Evolutionary conservation across 2,329 filamentous ascomycete species (phyloP).

Genomic region (Truncatella angustata): DNA sequence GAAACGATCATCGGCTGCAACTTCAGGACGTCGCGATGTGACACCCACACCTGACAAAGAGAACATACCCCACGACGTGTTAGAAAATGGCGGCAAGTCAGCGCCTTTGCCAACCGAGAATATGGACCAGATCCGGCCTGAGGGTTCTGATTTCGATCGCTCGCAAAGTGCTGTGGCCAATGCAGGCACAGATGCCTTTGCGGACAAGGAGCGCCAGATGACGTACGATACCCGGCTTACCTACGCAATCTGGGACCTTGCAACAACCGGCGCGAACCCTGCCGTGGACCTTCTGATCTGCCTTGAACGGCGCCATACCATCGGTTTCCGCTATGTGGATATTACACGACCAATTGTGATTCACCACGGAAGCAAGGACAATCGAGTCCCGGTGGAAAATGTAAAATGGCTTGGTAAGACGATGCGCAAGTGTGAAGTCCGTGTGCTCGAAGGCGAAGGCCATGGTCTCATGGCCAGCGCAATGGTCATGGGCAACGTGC

Average conservation of each 20-base stretch:
- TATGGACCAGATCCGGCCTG: conserved; percentile 45
- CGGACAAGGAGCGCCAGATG: conserved; percentile 69
- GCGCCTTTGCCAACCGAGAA: conserved; percentile 39
- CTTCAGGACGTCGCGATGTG: conserved; percentile 30
- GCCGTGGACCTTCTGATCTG: conserved; percentile 92
- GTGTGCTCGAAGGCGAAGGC: conserved; percentile 85
- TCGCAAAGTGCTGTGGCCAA: conserved; percentile 37
- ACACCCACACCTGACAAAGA: conserved; percentile 48
- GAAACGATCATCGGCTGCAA: conserved; percentile 48
- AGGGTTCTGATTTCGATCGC: conserved; percentile 19
- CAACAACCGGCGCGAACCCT: conserved; percentile 88
- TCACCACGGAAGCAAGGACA: conserved; percentile 88
- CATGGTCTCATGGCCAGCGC: conserved; percentile 97
- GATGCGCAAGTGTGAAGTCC: conserved; percentile 90
- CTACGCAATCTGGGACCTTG: conserved; percentile 90
- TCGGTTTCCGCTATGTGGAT: conserved; percentile 96
- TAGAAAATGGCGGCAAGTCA: conserved; percentile 23
- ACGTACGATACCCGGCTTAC: conserved; percentile 84
- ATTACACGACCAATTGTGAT: conserved; percentile 90
- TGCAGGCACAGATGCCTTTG: conserved; percentile 58
- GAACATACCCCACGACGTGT: conserved; percentile 31
- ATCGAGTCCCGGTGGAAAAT: conserved; percentile 90
- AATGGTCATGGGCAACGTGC: conserved; percentile 85
- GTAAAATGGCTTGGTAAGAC: conserved; percentile 91
- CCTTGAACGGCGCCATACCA: conserved; percentile 83